Base-by-base conservation (phyloP, 192 early-diverging fungal genomes). In the Mortierella claussenii region DNA sequence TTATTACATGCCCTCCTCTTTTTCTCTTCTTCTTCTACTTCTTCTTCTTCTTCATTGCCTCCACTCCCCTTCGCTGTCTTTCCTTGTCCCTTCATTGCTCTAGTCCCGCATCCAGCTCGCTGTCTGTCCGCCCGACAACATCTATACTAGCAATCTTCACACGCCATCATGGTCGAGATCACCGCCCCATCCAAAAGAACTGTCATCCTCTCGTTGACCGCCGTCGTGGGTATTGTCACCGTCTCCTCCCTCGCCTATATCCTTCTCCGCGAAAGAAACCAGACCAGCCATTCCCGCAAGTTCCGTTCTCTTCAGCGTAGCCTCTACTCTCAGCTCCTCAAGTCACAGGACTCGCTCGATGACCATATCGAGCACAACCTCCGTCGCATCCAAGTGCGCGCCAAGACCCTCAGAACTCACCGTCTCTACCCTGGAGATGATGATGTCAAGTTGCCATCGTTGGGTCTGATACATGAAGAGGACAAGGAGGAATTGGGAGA, bases 201-300 rank as follows among this genome's bases (percentile, higher is more conserved):
- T 6, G 43, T 53, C 34, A 47, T 75, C 43, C 42, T 74, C 43
- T 59, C 63, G 33, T 37, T 75, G 21, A 27, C 71, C 28, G 63
- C 71, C 4, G 32, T 66, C 34, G 18, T 75, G 11, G 63, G 63
- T n/a, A 34, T 75, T 36, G 55, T 45, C 28, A 64, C 69, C 30
- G 46, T 63, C 44, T 48, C 55, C 30, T 73, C 69, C 13, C 32
- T 73, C 12, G 44, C 52, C 15, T 75, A 75, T 26, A 27, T 74
- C 43, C 51, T 37, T 27, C 8, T 53, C 61, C 46, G 32, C 18
- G 61, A 75, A 6, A 56, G 47, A 32, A 45, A 54, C 26, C 44
- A 18, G 4, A 1, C 34, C 33, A 33, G 2, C 40, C 31, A 13
- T 43, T 21, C n/a, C 24, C 62, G 50, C 34, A 21, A 31, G 9